Evolutionary conservation across 345 rosid species (phyloP).

Genomic region (Eucalyptus marginata): DNA sequence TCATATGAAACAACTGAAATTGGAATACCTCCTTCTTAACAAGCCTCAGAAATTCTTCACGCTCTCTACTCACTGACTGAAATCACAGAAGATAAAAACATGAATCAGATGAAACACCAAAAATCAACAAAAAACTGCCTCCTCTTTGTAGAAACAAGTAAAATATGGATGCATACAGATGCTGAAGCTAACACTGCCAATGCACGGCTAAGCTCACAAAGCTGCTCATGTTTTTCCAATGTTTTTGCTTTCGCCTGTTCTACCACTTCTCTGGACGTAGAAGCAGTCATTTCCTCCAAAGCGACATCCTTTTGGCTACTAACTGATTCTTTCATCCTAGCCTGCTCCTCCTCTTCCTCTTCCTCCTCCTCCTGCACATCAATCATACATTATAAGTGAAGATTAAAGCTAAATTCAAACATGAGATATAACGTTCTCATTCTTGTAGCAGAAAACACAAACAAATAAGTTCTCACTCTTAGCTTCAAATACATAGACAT

Average conservation of each 20-base stretch:
- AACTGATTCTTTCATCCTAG: constrained; percentile 68
- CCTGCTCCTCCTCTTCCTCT: constrained; percentile 84
- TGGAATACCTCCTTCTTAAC: constrained; percentile 78
- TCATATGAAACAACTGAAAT: not conserved
- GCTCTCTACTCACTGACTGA: constrained; percentile 94
- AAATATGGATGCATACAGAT: constrained; percentile 43
- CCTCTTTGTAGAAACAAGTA: not conserved
- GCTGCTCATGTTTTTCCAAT: constrained; percentile 86
- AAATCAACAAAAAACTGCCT: not conserved
- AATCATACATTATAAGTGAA: not conserved
- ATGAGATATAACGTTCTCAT: not conserved
- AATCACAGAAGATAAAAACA: constrained; percentile 3
- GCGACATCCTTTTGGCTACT: constrained; percentile 61
- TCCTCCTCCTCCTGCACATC: constrained; percentile 70
- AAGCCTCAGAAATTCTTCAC: constrained; percentile 84
- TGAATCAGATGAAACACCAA: not conserved
- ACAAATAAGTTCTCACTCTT: not conserved
- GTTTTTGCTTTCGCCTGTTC: constrained; percentile 78
- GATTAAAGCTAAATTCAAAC: not conserved
- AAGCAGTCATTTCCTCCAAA: constrained; percentile 61
- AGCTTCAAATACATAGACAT: not conserved
- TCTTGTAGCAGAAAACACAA: not conserved
- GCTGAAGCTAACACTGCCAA: constrained; percentile 95
- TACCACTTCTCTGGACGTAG: constrained; percentile 65
- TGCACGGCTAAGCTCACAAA: constrained; percentile 97